These are phyloP conservation scores for Medicago lupulina DNA, from an alignment of 306 rosid genomes.

Conservation along the genomic window DNA sequence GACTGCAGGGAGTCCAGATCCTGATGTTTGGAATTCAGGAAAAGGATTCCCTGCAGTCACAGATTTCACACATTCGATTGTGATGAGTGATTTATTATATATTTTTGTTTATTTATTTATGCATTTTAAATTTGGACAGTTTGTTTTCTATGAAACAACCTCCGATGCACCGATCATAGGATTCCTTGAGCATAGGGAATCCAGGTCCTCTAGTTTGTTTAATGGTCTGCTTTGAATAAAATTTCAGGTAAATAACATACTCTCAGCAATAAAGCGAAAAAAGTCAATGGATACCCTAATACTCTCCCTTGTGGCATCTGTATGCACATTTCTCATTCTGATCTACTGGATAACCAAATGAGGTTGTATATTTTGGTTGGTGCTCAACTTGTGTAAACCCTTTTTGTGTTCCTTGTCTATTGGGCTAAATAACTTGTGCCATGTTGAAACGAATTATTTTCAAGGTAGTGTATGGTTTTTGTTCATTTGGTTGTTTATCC, in stretches of 20 bases:
- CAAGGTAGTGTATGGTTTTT: slow-evolving; percentile 38
- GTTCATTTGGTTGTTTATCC: slow-evolving; percentile 43
- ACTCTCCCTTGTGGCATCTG: slow-evolving; percentile 85
- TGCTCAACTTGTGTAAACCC: slow-evolving; percentile 34
- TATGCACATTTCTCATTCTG: slow-evolving; percentile 86
- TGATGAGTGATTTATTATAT: no score
- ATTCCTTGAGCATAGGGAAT: no score
- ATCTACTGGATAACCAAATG: slow-evolving; percentile 94
- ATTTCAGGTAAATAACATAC: slow-evolving; percentile 83
- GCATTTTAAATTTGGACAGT: not conserved
- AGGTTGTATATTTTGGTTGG: slow-evolving; percentile 37
- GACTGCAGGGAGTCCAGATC: not conserved
- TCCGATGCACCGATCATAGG: not conserved
- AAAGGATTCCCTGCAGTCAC: no score
- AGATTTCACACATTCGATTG: not conserved
- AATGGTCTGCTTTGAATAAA: slow-evolving; percentile 30
- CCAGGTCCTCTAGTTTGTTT: not conserved
- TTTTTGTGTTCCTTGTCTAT: slow-evolving; percentile 33
- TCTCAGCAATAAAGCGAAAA: slow-evolving; percentile 81
- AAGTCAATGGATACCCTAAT: slow-evolving; percentile 93
- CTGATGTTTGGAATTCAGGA: no score
- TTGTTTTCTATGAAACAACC: not conserved
- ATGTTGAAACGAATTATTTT: slow-evolving; percentile 19
- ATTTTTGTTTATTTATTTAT: no score
- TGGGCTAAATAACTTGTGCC: slow-evolving; percentile 35